Percentiles rank a stretch among this genome's conserved stretches.
These are phyloP conservation scores for Xylaria polymorpha DNA, from an alignment of 2,329 filamentous ascomycete genomes.

Conservation along the genomic window DNA sequence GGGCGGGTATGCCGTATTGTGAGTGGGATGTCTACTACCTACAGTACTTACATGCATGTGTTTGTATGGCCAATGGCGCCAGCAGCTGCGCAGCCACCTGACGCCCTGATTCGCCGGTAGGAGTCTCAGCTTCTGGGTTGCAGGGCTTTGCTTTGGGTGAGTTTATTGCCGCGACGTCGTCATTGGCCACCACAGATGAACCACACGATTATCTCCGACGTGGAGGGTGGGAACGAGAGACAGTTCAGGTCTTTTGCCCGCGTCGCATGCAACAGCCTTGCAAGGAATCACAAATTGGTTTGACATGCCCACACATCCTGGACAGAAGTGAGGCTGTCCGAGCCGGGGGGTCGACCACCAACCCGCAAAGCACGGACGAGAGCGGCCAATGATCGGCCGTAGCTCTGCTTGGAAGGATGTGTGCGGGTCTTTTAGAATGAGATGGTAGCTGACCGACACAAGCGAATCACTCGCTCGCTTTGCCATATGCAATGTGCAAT, in stretches of 20 bases:
- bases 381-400: slow-evolving; percentile 27
- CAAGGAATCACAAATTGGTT: slow-evolving; percentile 48
- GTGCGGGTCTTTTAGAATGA: slow-evolving; percentile 31
- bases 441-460: slow-evolving; percentile 27
- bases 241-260: slow-evolving; percentile 45
- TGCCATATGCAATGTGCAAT: slow-evolving; percentile 10
- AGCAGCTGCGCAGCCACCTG: slow-evolving; percentile 28
- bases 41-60: neutral
- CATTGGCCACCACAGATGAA: slow-evolving; percentile 39
- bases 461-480: slow-evolving; percentile 24
- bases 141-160: slow-evolving; percentile 19
- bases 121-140: slow-evolving; percentile 46
- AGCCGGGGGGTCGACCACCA: slow-evolving; percentile 44
- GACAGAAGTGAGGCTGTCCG: slow-evolving; percentile 52
- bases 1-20: slow-evolving; percentile 31
- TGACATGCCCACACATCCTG: slow-evolving; percentile 46
- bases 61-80: slow-evolving; percentile 36
- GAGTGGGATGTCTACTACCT: slow-evolving; percentile 7
- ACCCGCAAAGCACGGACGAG: slow-evolving; percentile 41
- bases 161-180: slow-evolving; percentile 14
- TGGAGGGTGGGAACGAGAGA: slow-evolving; percentile 47
- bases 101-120: slow-evolving; percentile 36
- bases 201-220: slow-evolving; percentile 49
- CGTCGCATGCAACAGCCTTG: slow-evolving; percentile 52
- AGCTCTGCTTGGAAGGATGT: slow-evolving; percentile 24